Conservation (phyloP, 768 basidiomycete species). For the Rhizopogon vinicolor region DNA sequence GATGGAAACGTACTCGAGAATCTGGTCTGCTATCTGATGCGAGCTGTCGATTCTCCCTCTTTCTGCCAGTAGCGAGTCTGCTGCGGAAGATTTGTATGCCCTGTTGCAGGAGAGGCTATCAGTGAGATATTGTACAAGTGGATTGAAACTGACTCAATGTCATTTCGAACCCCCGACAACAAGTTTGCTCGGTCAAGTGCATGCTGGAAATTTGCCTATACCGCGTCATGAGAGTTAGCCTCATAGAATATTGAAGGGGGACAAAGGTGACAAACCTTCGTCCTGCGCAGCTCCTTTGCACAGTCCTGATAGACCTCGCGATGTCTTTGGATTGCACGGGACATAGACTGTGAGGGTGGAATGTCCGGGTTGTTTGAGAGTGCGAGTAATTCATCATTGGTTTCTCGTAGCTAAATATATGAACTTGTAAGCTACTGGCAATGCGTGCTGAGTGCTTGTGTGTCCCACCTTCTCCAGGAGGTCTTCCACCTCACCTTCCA, state of each 20-base stretch:
- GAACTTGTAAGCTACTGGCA: not conserved
- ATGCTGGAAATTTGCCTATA: conserved; percentile 70
- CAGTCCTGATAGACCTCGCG: conserved; percentile 88
- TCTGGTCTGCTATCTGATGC: conserved; percentile 91
- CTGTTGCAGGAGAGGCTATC: conserved; percentile 32
- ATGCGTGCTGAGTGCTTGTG: not conserved
- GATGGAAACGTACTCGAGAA: conserved; percentile 63
- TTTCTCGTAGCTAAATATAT: conserved; percentile 68
- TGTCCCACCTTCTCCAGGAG: conserved; percentile 70
- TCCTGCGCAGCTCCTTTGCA: conserved; percentile 76
- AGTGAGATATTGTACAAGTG: not conserved
- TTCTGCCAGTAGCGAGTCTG: conserved; percentile 85
- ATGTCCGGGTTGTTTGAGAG: conserved; percentile 65
- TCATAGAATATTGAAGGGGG: not conserved
- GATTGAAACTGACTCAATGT: conserved; percentile 73
- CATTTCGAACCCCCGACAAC: conserved; percentile 86
- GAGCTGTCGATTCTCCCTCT: conserved; percentile 87
- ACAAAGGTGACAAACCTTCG: conserved; percentile 52
- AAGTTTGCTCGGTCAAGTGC: conserved; percentile 86
- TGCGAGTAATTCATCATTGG: conserved; percentile 71
- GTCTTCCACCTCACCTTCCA: conserved; percentile 86
- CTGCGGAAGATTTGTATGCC: conserved; percentile 85
- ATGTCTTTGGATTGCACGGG: conserved; percentile 87
- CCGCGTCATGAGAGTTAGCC: not conserved
- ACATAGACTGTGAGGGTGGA: conserved; percentile 76